Percentiles rank a stretch among this genome's conserved stretches.
Evolutionary conservation across 176 grass and related monocot species (phyloP).

Genomic region (Eragrostis curvula): DNA sequence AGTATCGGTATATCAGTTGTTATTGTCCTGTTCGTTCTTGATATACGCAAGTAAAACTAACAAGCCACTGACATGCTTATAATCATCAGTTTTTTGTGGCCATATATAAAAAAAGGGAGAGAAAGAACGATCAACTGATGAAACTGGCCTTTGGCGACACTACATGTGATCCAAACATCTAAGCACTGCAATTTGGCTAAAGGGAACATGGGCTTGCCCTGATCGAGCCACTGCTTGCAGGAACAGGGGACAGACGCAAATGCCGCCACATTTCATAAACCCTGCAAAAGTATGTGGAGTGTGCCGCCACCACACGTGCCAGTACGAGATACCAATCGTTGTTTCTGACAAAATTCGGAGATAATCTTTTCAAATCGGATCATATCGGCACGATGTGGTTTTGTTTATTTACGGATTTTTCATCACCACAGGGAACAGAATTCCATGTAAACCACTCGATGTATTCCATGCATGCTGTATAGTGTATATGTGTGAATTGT

Average conservation of each 20-base stretch:
- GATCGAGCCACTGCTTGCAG: slow-evolving; percentile 16
- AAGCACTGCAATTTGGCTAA: neutral
- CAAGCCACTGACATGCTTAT: neutral
- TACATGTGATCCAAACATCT: slow-evolving; percentile 35
- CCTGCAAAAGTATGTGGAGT: slow-evolving; percentile 12
- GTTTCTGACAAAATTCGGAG: neutral
- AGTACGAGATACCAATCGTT: neutral
- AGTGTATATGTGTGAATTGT: too few species aligned
- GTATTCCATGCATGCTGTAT: neutral
- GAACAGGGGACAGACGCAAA: slow-evolving; percentile 32
- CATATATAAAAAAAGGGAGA: neutral
- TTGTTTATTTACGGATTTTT: neutral
- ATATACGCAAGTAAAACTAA: too few species aligned
- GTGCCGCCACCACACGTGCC: slow-evolving; percentile 1
- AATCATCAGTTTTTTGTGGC: neutral
- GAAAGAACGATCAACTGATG: slow-evolving; percentile 3
- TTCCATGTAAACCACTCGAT: neutral
- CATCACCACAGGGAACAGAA: slow-evolving; percentile 11
- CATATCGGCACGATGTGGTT: neutral
- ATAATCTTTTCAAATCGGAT: slow-evolving; percentile 34
- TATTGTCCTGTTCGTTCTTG: too few species aligned
- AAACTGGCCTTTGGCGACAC: slow-evolving; percentile 5
- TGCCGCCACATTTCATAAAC: neutral
- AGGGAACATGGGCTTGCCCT: neutral
- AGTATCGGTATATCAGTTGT: too few species aligned